These are phyloP conservation scores for Mycena epipterygia DNA, from an alignment of 768 basidiomycete genomes.

Conservation along the genomic window DNA sequence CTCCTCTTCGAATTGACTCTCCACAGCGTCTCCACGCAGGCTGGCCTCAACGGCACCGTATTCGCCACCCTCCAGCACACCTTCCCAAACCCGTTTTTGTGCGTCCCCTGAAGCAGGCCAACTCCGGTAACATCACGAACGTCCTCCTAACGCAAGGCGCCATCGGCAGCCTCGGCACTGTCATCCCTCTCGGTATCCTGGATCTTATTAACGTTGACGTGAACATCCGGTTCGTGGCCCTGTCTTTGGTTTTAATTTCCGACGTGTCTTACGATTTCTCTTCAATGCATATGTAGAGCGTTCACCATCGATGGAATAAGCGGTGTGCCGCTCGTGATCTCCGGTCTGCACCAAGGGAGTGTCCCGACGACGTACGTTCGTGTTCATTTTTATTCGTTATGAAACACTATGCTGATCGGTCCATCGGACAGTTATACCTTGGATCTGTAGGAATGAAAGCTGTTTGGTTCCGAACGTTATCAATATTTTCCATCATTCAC, in stretches of 20 bases:
- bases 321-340: constrained; percentile 64
- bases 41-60: constrained; percentile 64
- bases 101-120: constrained; percentile 62
- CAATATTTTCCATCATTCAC: too few relatives aligned
- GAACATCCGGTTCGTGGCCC: constrained; percentile 53
- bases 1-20: constrained; percentile 61
- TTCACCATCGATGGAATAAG: constrained; percentile 53
- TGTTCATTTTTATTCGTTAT: too few relatives aligned
- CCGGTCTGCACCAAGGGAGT: constrained; percentile 69
- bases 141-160: constrained; percentile 71
- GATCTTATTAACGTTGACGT: constrained; percentile 62
- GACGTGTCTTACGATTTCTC: background rate
- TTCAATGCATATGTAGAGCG: background rate
- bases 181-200: constrained; percentile 67
- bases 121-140: constrained; percentile 69
- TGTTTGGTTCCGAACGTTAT: too few relatives aligned
- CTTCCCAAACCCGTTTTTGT: constrained; percentile 67
- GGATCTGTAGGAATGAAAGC: too few relatives aligned
- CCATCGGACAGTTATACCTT: too few relatives aligned
- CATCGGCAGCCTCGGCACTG: constrained; percentile 59
- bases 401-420: too few relatives aligned
- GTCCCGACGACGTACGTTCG: constrained; percentile 65
- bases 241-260: background rate
- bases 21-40: constrained; percentile 55
- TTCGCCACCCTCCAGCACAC: constrained; percentile 72